Conservation (phyloP, 345 rosid genomes). For the Physaria fendleri region DNA sequence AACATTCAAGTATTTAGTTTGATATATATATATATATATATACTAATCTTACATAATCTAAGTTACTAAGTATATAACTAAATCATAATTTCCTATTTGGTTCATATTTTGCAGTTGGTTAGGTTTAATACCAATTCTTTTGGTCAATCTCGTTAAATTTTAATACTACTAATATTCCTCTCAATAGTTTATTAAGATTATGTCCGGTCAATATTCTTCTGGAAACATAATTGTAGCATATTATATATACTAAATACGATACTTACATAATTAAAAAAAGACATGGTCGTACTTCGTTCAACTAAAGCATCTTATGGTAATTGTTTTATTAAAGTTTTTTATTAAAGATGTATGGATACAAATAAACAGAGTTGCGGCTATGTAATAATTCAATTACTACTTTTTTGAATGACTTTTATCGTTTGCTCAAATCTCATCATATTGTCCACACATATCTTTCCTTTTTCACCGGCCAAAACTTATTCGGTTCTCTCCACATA, state of each 20-base stretch:
- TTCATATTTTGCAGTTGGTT: too few relatives aligned
- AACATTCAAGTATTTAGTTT: too few relatives aligned
- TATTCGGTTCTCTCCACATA: conserved; percentile 14
- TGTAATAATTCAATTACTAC: neutral
- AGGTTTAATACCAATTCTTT: too few relatives aligned
- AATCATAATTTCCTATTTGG: too few relatives aligned
- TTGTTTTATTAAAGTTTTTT: neutral
- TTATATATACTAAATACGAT: neutral
- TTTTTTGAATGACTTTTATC: conserved; percentile 7
- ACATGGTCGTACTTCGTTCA: neutral
- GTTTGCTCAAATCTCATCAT: conserved; percentile 12
- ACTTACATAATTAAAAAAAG: neutral
- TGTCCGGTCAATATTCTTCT: neutral
- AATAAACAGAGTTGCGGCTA: conserved; percentile 21
- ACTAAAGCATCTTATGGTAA: neutral
- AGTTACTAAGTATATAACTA: too few relatives aligned
- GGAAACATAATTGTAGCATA: neutral
- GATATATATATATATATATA: too few relatives aligned
- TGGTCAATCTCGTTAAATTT: neutral
- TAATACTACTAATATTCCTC: neutral
- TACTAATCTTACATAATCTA: too few relatives aligned
- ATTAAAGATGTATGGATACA: conserved; percentile 19
- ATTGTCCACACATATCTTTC: conserved; percentile 16
- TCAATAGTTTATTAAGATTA: neutral
- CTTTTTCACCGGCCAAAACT: conserved; percentile 28